Evolutionary conservation across 2,329 filamentous ascomycete species (phyloP).

Genomic region (Cladosporium colombiae): DNA sequence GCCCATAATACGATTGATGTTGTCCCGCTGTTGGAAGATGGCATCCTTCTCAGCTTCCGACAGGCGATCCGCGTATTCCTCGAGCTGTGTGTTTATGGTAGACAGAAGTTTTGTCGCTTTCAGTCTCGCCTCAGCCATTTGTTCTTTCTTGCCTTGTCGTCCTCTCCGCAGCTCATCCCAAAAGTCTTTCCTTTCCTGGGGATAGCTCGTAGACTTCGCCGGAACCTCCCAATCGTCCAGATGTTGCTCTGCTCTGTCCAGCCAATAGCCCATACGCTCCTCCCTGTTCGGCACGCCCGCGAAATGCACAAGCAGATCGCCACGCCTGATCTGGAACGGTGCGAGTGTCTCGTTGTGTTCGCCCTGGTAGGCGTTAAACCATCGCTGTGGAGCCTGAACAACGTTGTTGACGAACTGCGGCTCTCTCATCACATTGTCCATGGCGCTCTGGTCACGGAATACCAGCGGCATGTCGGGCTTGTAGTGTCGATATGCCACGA

Average conservation of each 20-base stretch:
- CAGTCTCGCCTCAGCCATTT: constrained; percentile 25
- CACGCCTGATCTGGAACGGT: constrained; percentile 41
- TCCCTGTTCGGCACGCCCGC: constrained; percentile 40
- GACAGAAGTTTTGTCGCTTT: constrained; percentile 31
- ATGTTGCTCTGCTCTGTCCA: constrained; percentile 41
- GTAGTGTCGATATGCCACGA: constrained; percentile 44
- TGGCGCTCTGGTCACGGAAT: constrained; percentile 46
- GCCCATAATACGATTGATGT: constrained; percentile 32
- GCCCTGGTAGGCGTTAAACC: constrained; percentile 48
- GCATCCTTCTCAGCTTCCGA: constrained; percentile 28
- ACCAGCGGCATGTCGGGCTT: constrained; percentile 38
- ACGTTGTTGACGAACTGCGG: constrained; percentile 37
- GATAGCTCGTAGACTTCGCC: constrained; percentile 40
- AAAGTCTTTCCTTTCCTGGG: constrained; percentile 40
- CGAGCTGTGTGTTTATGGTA: constrained; percentile 30
- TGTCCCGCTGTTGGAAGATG: constrained; percentile 32
- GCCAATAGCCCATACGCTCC: constrained; percentile 41
- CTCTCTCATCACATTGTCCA: constrained; percentile 42
- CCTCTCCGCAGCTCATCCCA: constrained; percentile 36
- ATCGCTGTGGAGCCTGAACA: constrained; percentile 43
- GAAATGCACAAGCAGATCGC: constrained; percentile 49
- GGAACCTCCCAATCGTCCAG: constrained; percentile 43
- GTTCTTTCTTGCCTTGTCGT: constrained; percentile 29
- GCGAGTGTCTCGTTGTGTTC: constrained; percentile 41
- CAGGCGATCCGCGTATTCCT: constrained; percentile 35